Evolutionary conservation across 2,329 filamentous ascomycete species (phyloP).

Genomic region (Kalaharituber pfeilii): DNA sequence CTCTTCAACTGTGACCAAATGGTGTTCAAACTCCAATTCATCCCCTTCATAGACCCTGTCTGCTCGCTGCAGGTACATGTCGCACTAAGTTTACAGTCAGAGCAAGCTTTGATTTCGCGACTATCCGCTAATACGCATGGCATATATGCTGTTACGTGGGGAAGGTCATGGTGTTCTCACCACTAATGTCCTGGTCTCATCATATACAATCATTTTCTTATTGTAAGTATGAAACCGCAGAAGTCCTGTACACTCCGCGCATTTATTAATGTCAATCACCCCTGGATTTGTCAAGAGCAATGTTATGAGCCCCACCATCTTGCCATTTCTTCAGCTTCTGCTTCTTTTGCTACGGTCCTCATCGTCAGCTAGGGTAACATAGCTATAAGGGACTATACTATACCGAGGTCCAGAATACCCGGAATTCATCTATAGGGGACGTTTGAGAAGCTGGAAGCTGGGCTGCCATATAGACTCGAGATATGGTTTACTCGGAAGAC

Average conservation of each 20-base stretch:
- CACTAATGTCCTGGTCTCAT: slow-evolving; percentile 20
- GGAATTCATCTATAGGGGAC: slow-evolving; percentile 20
- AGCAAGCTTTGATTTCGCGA: background rate
- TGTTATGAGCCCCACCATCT: slow-evolving; percentile 17
- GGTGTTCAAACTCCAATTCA: slow-evolving; percentile 21
- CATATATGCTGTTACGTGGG: background rate
- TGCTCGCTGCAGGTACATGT: slow-evolving; percentile 20
- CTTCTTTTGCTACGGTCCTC: slow-evolving; percentile 18
- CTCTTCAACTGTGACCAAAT: slow-evolving; percentile 21
- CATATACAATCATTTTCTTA: slow-evolving; percentile 21
- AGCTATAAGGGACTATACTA: background rate
- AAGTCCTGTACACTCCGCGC: slow-evolving; percentile 9
- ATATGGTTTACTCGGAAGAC: too few species aligned
- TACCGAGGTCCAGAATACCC: slow-evolving; percentile 22
- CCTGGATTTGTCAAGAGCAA: too few species aligned
- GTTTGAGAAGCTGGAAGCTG: slow-evolving; percentile 13
- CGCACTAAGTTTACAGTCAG: slow-evolving; percentile 13
- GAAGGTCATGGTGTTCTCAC: slow-evolving; percentile 8
- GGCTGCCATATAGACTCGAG: background rate
- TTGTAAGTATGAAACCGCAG: slow-evolving; percentile 23
- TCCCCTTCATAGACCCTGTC: slow-evolving; percentile 20
- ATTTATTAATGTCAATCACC: background rate
- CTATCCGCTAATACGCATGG: background rate
- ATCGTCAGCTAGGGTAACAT: background rate
- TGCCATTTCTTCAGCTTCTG: slow-evolving; percentile 24